Percentiles rank a stretch among this genome's conserved stretches.
Evolutionary conservation across 495 filamentous ascomycete genomes (phyloP).

Genomic region (Evansstolkia leycettana): DNA sequence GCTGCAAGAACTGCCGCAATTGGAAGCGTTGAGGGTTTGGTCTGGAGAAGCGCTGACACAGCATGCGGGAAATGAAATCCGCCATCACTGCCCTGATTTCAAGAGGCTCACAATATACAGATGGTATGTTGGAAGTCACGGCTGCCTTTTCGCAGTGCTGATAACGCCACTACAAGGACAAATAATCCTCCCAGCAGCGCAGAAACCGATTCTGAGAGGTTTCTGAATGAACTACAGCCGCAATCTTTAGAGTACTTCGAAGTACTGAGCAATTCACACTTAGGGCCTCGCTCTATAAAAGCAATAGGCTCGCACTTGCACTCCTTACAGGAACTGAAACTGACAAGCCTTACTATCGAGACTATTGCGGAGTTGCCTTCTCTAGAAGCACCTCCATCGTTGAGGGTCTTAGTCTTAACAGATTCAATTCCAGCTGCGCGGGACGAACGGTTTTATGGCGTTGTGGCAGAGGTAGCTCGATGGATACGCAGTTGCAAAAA

Average conservation of each 20-base stretch:
- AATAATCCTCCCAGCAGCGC: constrained; percentile 15
- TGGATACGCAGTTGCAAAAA: constrained; percentile 37
- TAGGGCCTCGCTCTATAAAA: constrained; percentile 42
- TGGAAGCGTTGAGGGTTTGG: constrained; percentile 40
- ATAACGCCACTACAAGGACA: constrained; percentile 2
- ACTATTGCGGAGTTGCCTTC: constrained; percentile 23
- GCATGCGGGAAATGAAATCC: constrained; percentile 39
- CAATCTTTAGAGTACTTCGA: constrained; percentile 50
- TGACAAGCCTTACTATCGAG: constrained; percentile 36
- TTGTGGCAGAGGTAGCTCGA: constrained; percentile 34
- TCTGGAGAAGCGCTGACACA: constrained; percentile 44
- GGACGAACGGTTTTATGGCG: constrained; percentile 32
- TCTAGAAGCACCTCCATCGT: constrained; percentile 36
- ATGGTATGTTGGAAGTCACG: constrained; percentile 22
- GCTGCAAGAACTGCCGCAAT: constrained; percentile 28
- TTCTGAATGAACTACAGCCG: constrained; percentile 42
- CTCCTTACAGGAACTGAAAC: constrained; percentile 42
- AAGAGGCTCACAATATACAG: constrained; percentile 43
- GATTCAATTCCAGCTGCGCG: constrained; percentile 13
- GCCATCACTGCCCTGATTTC: constrained; percentile 47
- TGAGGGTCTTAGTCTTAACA: constrained; percentile 42
- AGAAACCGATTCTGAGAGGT: constrained; percentile 42
- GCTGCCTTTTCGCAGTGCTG: background rate
- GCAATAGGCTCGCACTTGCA: constrained; percentile 44
- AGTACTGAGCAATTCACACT: constrained; percentile 35